These are phyloP conservation scores for Erythrobasidium hasegawianum DNA, from an alignment of 1,284 basidiomycete genomes.

Conservation along the genomic window DNA sequence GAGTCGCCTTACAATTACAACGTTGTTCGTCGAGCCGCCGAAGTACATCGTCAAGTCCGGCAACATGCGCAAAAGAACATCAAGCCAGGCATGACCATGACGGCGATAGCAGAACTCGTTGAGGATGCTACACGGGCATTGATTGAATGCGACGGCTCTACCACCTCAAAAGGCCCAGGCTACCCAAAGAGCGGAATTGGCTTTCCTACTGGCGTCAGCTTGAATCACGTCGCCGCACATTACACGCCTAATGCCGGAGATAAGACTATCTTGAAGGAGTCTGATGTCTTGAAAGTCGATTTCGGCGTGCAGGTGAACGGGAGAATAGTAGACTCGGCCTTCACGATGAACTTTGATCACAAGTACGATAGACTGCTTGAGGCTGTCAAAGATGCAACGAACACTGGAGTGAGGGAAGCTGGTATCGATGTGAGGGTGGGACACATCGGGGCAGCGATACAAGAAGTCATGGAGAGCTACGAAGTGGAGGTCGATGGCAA, in stretches of 20 bases:
- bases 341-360: slow-evolving; percentile 84
- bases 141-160: slow-evolving; percentile 75
- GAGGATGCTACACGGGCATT: slow-evolving; percentile 85
- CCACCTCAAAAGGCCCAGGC: slow-evolving; percentile 24
- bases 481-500: slow-evolving; percentile 90
- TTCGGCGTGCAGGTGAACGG: slow-evolving; percentile 96
- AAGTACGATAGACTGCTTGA: slow-evolving; percentile 84
- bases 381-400: slow-evolving; percentile 89
- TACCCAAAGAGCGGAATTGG: slow-evolving; percentile 75
- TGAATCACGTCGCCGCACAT: slow-evolving; percentile 95
- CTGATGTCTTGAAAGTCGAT: slow-evolving; percentile 94
- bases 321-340: slow-evolving; percentile 90
- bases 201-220: slow-evolving; percentile 92
- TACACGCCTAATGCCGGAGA: slow-evolving; percentile 76
- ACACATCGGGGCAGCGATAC: slow-evolving; percentile 86
- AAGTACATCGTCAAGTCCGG: slow-evolving; percentile 94
- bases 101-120: slow-evolving; percentile 87
- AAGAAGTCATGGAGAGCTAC: slow-evolving; percentile 99
- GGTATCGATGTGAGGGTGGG: slow-evolving; percentile 94
- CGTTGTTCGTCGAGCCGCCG: slow-evolving; percentile 82
- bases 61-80: slow-evolving; percentile 74
- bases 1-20: slow-evolving; percentile 63
- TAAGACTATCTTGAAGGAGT: slow-evolving; percentile 65
- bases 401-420: slow-evolving; percentile 84
- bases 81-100: slow-evolving; percentile 90